A percentile compares a stretch with the other conserved stretches of the same genome.
Evolutionary conservation across 305 asterid genomes (phyloP).

Genomic region (Fraxinus angustifolia): DNA sequence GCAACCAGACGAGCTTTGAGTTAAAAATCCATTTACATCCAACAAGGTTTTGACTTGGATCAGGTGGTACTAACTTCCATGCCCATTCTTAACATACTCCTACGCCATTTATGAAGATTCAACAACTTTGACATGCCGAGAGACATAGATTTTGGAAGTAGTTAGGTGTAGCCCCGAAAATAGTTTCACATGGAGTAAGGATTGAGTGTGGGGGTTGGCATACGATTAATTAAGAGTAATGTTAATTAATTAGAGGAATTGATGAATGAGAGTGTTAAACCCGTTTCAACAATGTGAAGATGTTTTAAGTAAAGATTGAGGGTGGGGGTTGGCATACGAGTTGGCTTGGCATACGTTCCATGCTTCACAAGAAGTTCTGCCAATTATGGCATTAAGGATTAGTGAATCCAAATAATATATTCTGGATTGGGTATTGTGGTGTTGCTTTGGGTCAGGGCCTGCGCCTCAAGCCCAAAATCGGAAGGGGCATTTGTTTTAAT

Average conservation of each 20-base stretch:
- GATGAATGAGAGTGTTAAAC: not conserved
- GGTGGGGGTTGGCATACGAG: no score
- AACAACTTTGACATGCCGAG: not conserved
- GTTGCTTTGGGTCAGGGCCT: no score
- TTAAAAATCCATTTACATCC: no score
- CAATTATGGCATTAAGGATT: no score
- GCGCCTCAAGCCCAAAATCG: no score
- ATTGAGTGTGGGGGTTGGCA: not conserved
- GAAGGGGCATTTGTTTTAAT: no score
- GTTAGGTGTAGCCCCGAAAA: not conserved
- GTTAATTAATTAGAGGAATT: not conserved
- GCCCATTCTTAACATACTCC: not conserved
- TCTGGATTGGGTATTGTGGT: no score
- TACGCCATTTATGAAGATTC: not conserved
- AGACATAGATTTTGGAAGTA: not conserved
- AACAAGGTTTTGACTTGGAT: no score
- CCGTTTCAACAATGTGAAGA: not conserved
- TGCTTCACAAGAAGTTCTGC: no score
- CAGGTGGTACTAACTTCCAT: not conserved
- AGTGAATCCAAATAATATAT: no score
- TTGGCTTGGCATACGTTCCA: no score
- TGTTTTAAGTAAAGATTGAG: not conserved
- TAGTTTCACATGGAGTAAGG: not conserved
- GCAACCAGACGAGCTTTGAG: not conserved
- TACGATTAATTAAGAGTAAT: not conserved